Percentiles rank a stretch among this genome's conserved stretches.
phyloP scores from a whole-genome alignment of 257 asterid genomes.

The Solanum chaucha region DNA sequence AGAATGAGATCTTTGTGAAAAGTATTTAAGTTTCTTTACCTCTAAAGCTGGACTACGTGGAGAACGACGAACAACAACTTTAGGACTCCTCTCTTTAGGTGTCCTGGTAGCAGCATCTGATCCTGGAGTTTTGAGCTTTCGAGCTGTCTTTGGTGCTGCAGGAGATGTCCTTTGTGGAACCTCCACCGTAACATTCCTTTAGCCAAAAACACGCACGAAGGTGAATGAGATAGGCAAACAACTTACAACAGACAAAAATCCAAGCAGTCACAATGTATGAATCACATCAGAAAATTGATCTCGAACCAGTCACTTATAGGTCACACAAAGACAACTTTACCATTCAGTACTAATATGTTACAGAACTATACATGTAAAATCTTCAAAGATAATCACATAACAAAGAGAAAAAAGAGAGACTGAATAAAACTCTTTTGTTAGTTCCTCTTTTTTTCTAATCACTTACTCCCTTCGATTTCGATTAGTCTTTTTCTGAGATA shows the following conservation, averaged over 20 bases:
- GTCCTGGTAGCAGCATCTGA: slow-evolving; percentile 34
- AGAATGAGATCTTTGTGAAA: background rate
- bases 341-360: background rate
- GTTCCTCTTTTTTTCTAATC: background rate
- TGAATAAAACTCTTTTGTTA: background rate
- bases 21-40: slow-evolving; percentile 25
- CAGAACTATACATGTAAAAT: background rate
- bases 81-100: slow-evolving; percentile 56
- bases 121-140: slow-evolving; percentile 37
- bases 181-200: slow-evolving; percentile 46
- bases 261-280: background rate
- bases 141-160: slow-evolving; percentile 30
- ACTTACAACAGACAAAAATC: background rate
- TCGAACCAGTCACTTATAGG: background rate
- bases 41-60: slow-evolving; percentile 55
- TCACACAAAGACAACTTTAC: background rate
- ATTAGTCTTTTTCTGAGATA: background rate
- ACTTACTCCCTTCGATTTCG: background rate
- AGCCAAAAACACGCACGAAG: background rate
- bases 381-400: background rate
- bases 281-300: background rate
- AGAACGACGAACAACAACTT: slow-evolving; percentile 48
- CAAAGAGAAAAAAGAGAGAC: background rate
- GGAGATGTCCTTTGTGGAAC: slow-evolving; percentile 50
- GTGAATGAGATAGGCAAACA: background rate